These are phyloP conservation scores for Globisporangium polare DNA, from an alignment of 352 stramenopile genomes.

Conservation along the genomic window DNA sequence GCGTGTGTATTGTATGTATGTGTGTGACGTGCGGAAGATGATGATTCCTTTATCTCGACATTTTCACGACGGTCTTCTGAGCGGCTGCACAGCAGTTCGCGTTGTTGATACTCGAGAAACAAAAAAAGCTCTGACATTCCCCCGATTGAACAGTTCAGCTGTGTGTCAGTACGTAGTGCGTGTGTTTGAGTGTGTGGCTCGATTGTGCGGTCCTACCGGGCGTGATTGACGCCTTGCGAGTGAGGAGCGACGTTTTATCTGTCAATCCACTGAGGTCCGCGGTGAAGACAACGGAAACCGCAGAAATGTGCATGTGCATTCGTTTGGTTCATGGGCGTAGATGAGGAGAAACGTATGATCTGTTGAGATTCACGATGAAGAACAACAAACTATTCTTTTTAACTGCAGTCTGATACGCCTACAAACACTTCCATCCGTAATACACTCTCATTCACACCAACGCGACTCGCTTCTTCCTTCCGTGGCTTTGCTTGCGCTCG, in stretches of 20 bases:
- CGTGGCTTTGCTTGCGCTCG: not conserved
- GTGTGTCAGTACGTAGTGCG: slow-evolving; percentile 7
- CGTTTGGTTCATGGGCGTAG: slow-evolving; percentile 21
- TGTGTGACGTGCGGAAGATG: slow-evolving; percentile 52
- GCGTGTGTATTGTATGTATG: slow-evolving; percentile 4
- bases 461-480: not conserved
- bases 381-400: slow-evolving; percentile 79
- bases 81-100: slow-evolving; percentile 30
- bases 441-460: not conserved
- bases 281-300: slow-evolving; percentile 72
- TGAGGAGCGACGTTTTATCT: slow-evolving; percentile 68
- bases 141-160: slow-evolving; percentile 18
- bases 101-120: slow-evolving; percentile 86
- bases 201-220: slow-evolving; percentile 4
- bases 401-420: slow-evolving; percentile 41
- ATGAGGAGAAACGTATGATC: slow-evolving; percentile 66
- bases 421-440: not conserved
- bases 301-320: not conserved
- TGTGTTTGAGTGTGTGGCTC: slow-evolving; percentile 12
- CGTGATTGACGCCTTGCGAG: slow-evolving; percentile 25
- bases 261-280: slow-evolving; percentile 82
- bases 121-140: slow-evolving; percentile 81
- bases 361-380: slow-evolving; percentile 80
- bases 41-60: slow-evolving; percentile 85
- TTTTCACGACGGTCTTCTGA: slow-evolving; percentile 92